Percentiles rank a stretch among this genome's conserved stretches.
Evolutionary conservation across 805 yeast genomes (phyloP).

Genomic region (Zygosaccharomyces lentus): DNA sequence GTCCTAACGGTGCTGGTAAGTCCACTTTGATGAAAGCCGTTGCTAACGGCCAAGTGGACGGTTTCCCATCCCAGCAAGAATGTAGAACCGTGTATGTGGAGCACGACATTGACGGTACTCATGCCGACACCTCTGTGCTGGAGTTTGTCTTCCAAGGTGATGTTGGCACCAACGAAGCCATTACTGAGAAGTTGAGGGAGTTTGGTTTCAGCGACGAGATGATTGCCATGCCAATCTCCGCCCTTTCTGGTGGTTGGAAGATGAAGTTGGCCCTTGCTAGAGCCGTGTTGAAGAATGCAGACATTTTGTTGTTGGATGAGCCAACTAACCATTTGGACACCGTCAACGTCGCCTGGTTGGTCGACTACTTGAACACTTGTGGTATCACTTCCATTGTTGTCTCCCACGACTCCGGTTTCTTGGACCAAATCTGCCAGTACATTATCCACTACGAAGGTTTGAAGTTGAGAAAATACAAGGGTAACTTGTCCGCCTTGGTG

Average conservation of each 20-base stretch:
- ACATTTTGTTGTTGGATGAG: constrained; percentile 95
- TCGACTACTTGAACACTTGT: constrained; percentile 97
- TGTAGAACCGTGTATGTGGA: constrained; percentile 99
- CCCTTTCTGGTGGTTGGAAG: constrained; percentile 99
- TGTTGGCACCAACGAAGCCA: constrained; percentile 69
- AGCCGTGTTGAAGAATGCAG: constrained; percentile 98
- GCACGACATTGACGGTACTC: constrained; percentile 98
- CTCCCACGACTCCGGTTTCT: constrained; percentile 99
- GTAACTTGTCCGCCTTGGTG: constrained; percentile 98
- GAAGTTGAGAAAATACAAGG: constrained; percentile 99
- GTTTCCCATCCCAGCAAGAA: constrained; percentile 99
- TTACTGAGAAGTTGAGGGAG: constrained; percentile 72
- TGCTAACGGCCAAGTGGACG: constrained; percentile 98
- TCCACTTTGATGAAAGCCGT: constrained; percentile 97
- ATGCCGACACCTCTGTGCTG: constrained; percentile 90
- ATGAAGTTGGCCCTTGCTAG: constrained; percentile 99
- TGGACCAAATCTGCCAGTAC: constrained; percentile 95
- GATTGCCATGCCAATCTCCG: constrained; percentile 89
- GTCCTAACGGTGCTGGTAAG: constrained; percentile 99
- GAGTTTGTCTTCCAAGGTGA: constrained; percentile 81
- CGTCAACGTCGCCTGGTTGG: constrained; percentile 99
- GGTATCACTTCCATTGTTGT: constrained; percentile 98
- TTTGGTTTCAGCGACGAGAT: constrained; percentile 92
- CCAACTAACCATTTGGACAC: constrained; percentile 99
- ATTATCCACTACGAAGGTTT: constrained; percentile 99